Percentiles rank a stretch among this genome's conserved stretches.
Conservation (phyloP, 148 eudicot species). For the Rhododendron kiyosumense region DNA sequence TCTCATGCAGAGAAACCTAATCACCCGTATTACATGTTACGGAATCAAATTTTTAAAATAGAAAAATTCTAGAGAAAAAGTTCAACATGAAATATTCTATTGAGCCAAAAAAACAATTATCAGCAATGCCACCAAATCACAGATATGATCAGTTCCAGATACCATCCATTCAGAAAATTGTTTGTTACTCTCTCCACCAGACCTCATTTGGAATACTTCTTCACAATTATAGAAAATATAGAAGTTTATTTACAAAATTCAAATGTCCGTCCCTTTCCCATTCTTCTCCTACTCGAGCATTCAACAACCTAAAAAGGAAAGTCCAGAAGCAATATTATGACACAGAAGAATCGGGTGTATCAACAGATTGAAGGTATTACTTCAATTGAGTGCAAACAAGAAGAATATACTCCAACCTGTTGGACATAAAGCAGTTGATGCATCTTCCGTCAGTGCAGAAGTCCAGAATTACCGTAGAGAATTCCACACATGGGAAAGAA, state of each 20-base stretch:
- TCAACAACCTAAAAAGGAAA: neutral
- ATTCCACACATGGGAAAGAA: neutral
- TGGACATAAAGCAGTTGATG: neutral
- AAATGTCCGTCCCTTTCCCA: neutral
- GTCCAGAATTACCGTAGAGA: constrained; percentile 1
- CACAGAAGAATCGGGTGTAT: neutral
- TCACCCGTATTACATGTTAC: neutral
- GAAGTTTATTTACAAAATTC: constrained; percentile 1
- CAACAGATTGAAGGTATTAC: neutral
- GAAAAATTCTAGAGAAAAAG: neutral
- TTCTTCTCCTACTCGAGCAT: neutral
- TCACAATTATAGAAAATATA: neutral
- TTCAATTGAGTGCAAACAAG: neutral
- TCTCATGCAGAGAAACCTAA: neutral
- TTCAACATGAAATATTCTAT: neutral
- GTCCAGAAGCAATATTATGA: neutral
- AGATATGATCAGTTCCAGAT: neutral
- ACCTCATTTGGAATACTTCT: neutral
- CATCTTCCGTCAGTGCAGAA: neutral
- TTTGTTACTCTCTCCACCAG: neutral
- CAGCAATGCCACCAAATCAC: neutral
- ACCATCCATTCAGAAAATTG: neutral
- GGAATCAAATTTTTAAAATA: neutral
- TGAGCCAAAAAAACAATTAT: neutral
- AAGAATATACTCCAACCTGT: neutral